Conservation (phyloP, 2,329 filamentous ascomycete species). For the Stemphylium beticola region DNA sequence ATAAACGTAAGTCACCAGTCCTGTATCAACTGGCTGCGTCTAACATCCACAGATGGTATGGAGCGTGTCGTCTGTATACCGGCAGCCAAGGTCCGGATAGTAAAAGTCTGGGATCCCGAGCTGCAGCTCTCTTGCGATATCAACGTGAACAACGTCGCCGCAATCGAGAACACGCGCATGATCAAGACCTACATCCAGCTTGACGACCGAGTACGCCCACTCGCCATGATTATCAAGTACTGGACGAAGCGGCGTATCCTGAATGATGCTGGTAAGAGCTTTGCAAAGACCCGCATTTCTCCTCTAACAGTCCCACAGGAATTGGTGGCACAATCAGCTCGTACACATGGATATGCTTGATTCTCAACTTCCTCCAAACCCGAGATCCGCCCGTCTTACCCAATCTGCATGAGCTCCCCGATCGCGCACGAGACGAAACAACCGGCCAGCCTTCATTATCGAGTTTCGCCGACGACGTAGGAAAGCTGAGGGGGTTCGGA, state of each 20-base stretch:
- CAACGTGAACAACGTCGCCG: conserved; percentile 97
- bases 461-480: conserved; percentile 85
- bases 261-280: conserved; percentile 87
- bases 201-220: conserved; percentile 84
- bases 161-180: conserved; percentile 96
- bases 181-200: conserved; percentile 96
- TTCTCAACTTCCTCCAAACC: conserved; percentile 93
- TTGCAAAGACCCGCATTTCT: conserved; percentile 13
- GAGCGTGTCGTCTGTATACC: conserved; percentile 94
- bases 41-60: conserved; percentile 78
- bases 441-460: conserved; percentile 67
- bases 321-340: conserved; percentile 92
- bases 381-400: conserved; percentile 84
- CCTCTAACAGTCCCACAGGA: conserved; percentile 58
- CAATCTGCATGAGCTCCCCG: conserved; percentile 76
- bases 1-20: conserved; percentile 71
- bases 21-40: conserved; percentile 23
- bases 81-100: conserved; percentile 94
- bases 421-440: conserved; percentile 65
- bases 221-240: conserved; percentile 97
- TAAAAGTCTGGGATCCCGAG: conserved; percentile 98
- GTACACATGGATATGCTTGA: conserved; percentile 99
- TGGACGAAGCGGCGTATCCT: conserved; percentile 93
- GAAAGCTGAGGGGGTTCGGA: conserved; percentile 75
- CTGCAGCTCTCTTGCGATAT: conserved; percentile 90